These are phyloP conservation scores for Nitzschia inconspicua DNA, from an alignment of 108 stramenopile genomes.

Conservation along the genomic window DNA sequence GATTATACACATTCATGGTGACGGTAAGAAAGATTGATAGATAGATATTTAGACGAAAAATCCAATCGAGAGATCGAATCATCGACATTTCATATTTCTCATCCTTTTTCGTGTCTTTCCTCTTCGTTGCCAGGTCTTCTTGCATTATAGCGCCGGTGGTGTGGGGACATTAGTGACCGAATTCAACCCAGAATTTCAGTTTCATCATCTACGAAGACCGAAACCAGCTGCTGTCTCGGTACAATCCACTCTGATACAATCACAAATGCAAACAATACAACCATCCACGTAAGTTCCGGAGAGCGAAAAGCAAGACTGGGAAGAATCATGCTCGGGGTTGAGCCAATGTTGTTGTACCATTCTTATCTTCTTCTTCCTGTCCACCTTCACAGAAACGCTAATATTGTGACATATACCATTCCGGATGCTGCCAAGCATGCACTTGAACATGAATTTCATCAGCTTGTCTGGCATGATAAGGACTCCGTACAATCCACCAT, in stretches of 20 bases:
- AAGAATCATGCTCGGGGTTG: too few relatives aligned
- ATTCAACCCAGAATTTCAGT: background rate
- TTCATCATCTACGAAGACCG: too few relatives aligned
- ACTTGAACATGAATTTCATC: background rate
- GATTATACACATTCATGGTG: background rate
- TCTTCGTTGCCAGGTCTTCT: background rate
- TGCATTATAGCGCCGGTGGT: background rate
- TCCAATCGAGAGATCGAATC: too few relatives aligned
- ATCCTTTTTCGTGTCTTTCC: background rate
- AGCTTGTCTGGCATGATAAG: background rate
- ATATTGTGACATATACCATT: conserved; percentile 2
- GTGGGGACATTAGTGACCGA: background rate
- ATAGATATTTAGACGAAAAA: too few relatives aligned
- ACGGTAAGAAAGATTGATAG: background rate
- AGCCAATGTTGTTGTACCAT: too few relatives aligned
- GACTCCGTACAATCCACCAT: background rate
- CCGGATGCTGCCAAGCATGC: background rate
- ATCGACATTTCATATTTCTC: too few relatives aligned
- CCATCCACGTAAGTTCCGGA: too few relatives aligned
- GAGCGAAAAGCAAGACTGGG: too few relatives aligned
- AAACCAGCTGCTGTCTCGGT: background rate
- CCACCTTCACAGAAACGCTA: background rate
- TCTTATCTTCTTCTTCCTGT: background rate
- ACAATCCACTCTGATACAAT: background rate
- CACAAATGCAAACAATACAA: background rate